Evolutionary conservation across 2,329 filamentous ascomycete species (phyloP).

Genomic region (Capronia americana): DNA sequence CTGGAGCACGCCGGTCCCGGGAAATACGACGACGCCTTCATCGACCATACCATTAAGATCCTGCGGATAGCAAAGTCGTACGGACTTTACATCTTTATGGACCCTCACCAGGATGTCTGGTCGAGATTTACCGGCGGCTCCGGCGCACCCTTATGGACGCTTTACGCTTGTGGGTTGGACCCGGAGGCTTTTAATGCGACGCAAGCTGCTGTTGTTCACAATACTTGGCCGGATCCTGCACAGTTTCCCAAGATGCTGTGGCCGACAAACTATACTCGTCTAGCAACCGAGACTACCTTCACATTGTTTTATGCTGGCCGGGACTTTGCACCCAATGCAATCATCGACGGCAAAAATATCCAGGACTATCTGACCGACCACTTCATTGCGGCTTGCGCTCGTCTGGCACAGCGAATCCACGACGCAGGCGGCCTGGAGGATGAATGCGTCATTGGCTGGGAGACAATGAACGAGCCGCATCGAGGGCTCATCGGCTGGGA

Average conservation of each 20-base stretch:
- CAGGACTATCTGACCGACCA: slow-evolving; percentile 93
- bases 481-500: slow-evolving; percentile 82
- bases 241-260: slow-evolving; percentile 98
- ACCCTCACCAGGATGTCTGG: slow-evolving; percentile 99
- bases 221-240: slow-evolving; percentile 83
- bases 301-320: slow-evolving; percentile 90
- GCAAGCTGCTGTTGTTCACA: slow-evolving; percentile 92
- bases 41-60: slow-evolving; percentile 85
- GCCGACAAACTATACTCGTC: slow-evolving; percentile 93
- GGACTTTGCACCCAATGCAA: slow-evolving; percentile 93
- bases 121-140: slow-evolving; percentile 93
- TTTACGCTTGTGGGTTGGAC: slow-evolving; percentile 92
- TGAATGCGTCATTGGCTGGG: slow-evolving; percentile 90
- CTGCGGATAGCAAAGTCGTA: slow-evolving; percentile 84
- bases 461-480: slow-evolving; percentile 95
- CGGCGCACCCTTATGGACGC: slow-evolving; percentile 95
- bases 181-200: slow-evolving; percentile 83
- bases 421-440: slow-evolving; percentile 89
- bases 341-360: slow-evolving; percentile 93
- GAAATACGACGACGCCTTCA: slow-evolving; percentile 91
- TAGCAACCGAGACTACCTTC: slow-evolving; percentile 89
- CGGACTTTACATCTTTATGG: slow-evolving; percentile 97
- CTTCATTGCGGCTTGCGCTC: slow-evolving; percentile 78
- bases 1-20: slow-evolving; percentile 91
- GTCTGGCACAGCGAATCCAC: slow-evolving; percentile 82